Evolutionary conservation across 2,329 filamentous ascomycete species (phyloP), one percentile per base, ranked within the genome.

Genomic region (Epichloe sylvatica): DNA sequence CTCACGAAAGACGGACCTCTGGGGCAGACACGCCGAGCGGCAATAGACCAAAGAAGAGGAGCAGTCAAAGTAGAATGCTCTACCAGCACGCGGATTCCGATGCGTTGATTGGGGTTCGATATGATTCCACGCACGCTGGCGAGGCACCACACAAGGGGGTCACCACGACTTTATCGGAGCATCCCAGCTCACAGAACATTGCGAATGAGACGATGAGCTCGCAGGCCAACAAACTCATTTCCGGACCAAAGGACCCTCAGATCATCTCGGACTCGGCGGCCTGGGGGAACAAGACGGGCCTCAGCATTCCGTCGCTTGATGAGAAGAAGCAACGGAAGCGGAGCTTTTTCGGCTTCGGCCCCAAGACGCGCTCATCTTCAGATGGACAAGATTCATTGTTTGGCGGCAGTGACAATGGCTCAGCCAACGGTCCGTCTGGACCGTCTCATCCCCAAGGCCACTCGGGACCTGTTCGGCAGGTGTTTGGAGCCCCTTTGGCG

Each of bases 321-420:
- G 90, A 92, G 60, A 92, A 94, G 66, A 85, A 84, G 67, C 73
- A 74, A 49, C 78, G 88, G 64, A 96, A 96, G 75, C 67, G 84
- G 69, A 75, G 84, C 75, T 72, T 92, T 76, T 71, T 88, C 70
- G 70, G 90, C 68, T 77, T 83, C 55, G 78, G 79, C 0, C 71
- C 77, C 21, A 83, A 80, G 66, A 70, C 75, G 36, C 70, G 79
- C 40, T 72, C 71, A 1, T 80, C 77, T 0, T 74, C 72, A 3
- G 80, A 83, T 39, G 74, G 76, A 2, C 73, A 76, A 53, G 78
- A 83, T 45, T 69, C 73, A 4, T 61, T 77, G 13, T 75, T 76
- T 54, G 70, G 72, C 12, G 73, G 73, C 25, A 73, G 70, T 49
- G 70, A 67, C 46, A 68, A 64, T 13, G 69, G 66, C 19, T 68